Evolutionary conservation across 208 protist species (phyloP).

Genomic region (Willaertia magna): DNA sequence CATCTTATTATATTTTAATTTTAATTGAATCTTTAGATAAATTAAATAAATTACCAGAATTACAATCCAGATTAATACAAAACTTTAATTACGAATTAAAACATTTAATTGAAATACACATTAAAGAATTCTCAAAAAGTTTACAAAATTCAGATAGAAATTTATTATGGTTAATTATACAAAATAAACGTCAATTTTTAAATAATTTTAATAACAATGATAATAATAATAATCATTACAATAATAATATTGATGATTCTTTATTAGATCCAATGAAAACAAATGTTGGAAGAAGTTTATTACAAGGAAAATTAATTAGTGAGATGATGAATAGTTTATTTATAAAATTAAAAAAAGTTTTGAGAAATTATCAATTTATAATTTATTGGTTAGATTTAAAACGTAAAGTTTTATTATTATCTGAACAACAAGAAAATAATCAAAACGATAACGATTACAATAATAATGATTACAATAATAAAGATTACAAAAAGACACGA

Average conservation of each 20-base stretch:
- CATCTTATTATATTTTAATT: background rate
- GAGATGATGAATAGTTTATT: background rate
- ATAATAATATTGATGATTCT: background rate
- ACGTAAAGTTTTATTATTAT: no score
- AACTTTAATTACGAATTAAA: background rate
- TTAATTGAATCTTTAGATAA: background rate
- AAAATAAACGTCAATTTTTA: no score
- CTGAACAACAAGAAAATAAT: no score
- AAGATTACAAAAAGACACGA: no score
- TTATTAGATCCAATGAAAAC: background rate
- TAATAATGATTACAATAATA: no score
- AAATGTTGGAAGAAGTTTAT: background rate
- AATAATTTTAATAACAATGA: background rate
- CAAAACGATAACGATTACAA: no score
- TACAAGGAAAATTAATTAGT: background rate
- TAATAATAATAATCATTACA: background rate
- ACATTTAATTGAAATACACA: background rate
- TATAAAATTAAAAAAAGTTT: background rate
- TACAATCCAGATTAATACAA: background rate
- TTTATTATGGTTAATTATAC: background rate
- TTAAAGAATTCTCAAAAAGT: background rate
- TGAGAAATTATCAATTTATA: background rate
- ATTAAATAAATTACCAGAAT: background rate
- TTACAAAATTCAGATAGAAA: background rate
- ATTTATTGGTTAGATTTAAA: no score